Evolutionary conservation across 495 filamentous ascomycete genomes (phyloP).

Genomic region (Talaromyces stipitatus): DNA sequence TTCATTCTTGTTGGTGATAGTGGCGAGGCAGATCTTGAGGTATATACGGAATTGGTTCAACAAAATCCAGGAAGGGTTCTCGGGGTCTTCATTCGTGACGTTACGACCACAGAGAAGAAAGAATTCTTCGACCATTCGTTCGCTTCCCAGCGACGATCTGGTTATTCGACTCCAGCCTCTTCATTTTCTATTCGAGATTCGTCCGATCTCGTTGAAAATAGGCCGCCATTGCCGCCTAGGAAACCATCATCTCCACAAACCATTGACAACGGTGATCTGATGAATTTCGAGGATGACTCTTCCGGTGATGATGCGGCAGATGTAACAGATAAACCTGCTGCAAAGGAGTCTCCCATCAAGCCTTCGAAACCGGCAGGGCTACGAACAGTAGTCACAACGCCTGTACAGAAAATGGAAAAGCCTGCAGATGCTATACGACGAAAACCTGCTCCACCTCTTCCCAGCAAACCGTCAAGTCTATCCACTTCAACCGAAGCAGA

Average conservation of each 20-base stretch:
- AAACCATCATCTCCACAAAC: conserved; percentile 16
- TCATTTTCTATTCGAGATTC: conserved; percentile 7
- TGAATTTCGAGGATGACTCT: conserved; percentile 54
- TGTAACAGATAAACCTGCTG: conserved; percentile 2
- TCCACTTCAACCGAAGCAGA: conserved; percentile 12
- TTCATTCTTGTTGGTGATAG: conserved; percentile 94
- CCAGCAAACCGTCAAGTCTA: conserved; percentile 27
- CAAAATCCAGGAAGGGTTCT: conserved; percentile 76
- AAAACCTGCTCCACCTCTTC: conserved; percentile 38
- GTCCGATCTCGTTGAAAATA: conserved; percentile 19
- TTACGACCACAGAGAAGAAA: conserved; percentile 64
- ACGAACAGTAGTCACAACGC: conserved; percentile 30
- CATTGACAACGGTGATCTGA: conserved; percentile 48
- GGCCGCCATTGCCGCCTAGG: conserved; percentile 29
- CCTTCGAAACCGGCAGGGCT: conserved; percentile 63
- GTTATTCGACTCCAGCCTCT: neutral
- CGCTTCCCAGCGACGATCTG: conserved; percentile 19
- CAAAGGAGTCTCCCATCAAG: conserved; percentile 44
- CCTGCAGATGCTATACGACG: conserved; percentile 16
- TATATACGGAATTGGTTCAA: conserved; percentile 88
- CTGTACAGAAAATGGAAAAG: conserved; percentile 2
- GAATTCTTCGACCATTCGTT: conserved; percentile 74
- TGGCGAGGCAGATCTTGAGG: conserved; percentile 92
- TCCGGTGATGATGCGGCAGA: conserved; percentile 3
- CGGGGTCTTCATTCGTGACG: conserved; percentile 86